These are phyloP conservation scores for Neonectria sp. DNA, from an alignment of 2,329 filamentous ascomycete species.

Conservation along the genomic window DNA sequence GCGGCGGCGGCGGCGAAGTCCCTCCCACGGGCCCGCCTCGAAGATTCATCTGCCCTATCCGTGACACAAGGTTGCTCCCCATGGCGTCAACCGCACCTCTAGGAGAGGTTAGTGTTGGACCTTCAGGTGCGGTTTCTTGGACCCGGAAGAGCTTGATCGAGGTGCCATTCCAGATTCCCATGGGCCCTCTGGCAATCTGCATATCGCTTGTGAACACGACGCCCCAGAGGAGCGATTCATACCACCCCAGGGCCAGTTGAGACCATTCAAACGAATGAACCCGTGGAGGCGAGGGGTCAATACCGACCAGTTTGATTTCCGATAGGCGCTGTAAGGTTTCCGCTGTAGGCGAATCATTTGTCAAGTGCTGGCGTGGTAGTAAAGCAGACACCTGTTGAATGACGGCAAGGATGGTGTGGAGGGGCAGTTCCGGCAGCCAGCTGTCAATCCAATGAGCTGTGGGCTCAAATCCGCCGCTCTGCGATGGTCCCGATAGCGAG, in stretches of 20 bases:
- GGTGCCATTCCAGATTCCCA: slow-evolving; percentile 95
- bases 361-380: slow-evolving; percentile 66
- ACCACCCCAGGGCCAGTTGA: slow-evolving; percentile 91
- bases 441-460: slow-evolving; percentile 90
- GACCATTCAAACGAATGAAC: slow-evolving; percentile 97
- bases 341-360: slow-evolving; percentile 59
- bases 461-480: slow-evolving; percentile 79
- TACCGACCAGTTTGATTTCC: slow-evolving; percentile 75
- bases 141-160: slow-evolving; percentile 90
- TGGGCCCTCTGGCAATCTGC: slow-evolving; percentile 87
- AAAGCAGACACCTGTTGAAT: slow-evolving; percentile 76
- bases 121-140: slow-evolving; percentile 84
- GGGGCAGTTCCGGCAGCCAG: slow-evolving; percentile 92
- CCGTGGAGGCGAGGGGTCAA: slow-evolving; percentile 81
- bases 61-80: slow-evolving; percentile 88
- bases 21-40: slow-evolving; percentile 60
- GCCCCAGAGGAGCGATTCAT: slow-evolving; percentile 94
- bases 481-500: slow-evolving; percentile 70
- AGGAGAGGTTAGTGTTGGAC: slow-evolving; percentile 86
- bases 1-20: slow-evolving; percentile 33
- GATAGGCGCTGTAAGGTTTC: slow-evolving; percentile 70
- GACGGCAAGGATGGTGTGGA: slow-evolving; percentile 87
- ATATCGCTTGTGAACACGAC: slow-evolving; percentile 94
- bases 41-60: slow-evolving; percentile 87
- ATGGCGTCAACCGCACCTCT: slow-evolving; percentile 94